These are phyloP conservation scores for Moesziomyces antarcticus DNA, from an alignment of 1,284 basidiomycete species.

Conservation along the genomic window DNA sequence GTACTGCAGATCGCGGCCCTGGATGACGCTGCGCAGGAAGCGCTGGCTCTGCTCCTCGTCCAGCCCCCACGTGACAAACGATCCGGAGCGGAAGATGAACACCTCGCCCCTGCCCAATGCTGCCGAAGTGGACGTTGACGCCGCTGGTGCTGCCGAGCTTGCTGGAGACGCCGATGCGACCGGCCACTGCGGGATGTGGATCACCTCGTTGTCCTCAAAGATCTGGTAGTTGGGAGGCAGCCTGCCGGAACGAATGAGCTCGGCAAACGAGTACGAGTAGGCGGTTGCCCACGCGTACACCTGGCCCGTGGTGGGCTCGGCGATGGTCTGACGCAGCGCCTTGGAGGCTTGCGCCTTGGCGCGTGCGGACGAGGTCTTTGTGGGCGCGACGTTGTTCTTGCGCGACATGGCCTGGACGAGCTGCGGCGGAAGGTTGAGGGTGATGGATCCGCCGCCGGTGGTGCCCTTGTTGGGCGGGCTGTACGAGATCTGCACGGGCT, in stretches of 20 bases:
- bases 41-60: slow-evolving; percentile 50
- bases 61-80: slow-evolving; percentile 66
- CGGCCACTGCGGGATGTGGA: slow-evolving; percentile 64
- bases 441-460: slow-evolving; percentile 37
- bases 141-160: background rate
- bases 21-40: slow-evolving; percentile 56
- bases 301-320: slow-evolving; percentile 46
- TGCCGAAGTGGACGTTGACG: background rate
- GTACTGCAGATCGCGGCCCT: slow-evolving; percentile 32
- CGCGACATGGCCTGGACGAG: slow-evolving; percentile 43
- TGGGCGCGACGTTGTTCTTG: slow-evolving; percentile 21
- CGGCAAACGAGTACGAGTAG: slow-evolving; percentile 57
- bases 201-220: slow-evolving; percentile 64
- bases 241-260: slow-evolving; percentile 45
- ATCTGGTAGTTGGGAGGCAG: slow-evolving; percentile 55
- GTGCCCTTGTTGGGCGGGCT: slow-evolving; percentile 32
- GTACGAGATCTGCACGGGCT: slow-evolving; percentile 44
- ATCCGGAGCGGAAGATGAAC: slow-evolving; percentile 63
- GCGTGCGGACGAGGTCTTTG: slow-evolving; percentile 41
- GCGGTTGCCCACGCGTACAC: slow-evolving; percentile 63
- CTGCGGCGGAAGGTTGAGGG: slow-evolving; percentile 42
- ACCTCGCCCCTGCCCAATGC: slow-evolving; percentile 48
- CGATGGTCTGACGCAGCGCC: slow-evolving; percentile 38
- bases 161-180: slow-evolving; percentile 4
- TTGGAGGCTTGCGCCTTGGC: slow-evolving; percentile 47